phyloP scores from a whole-genome alignment of 352 stramenopile genomes.

The Phytophthora ohioensis region DNA sequence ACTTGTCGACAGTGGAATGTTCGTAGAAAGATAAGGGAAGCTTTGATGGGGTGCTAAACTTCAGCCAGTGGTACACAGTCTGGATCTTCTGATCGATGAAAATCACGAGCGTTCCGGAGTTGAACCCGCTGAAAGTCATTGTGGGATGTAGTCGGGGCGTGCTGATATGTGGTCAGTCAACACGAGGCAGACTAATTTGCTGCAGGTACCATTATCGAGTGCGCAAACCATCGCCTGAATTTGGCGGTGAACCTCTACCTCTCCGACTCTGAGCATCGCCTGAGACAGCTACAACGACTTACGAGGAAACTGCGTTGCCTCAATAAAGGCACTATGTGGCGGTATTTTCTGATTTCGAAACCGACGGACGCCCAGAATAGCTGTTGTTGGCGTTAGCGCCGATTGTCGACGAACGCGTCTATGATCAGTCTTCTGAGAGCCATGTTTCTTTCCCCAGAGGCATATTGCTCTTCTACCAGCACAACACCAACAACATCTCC shows the following conservation, averaged over 20 bases:
- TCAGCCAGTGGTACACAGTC: slow-evolving; percentile 9
- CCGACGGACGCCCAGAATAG: not conserved
- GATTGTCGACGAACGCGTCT: not conserved
- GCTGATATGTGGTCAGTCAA: no score
- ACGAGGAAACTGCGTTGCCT: no score
- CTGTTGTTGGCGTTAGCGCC: not conserved
- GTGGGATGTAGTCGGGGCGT: slow-evolving; percentile 2
- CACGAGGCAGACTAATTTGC: no score
- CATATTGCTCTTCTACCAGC: not conserved
- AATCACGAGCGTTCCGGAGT: not conserved
- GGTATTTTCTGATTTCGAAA: not conserved
- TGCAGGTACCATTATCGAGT: no score
- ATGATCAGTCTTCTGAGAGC: not conserved
- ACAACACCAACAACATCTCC: not conserved
- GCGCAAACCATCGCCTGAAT: no score
- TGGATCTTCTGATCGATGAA: slow-evolving; percentile 14
- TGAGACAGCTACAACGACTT: no score
- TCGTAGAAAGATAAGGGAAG: slow-evolving; percentile 5
- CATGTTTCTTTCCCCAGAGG: not conserved
- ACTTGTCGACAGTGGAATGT: not conserved
- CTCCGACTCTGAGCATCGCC: no score
- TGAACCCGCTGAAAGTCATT: slow-evolving; percentile 6
- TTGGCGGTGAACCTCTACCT: no score
- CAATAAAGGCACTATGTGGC: not conserved
- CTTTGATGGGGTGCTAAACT: not conserved